Evolutionary conservation across 257 asterid genomes (phyloP).

Genomic region (Cordia subcordata): DNA sequence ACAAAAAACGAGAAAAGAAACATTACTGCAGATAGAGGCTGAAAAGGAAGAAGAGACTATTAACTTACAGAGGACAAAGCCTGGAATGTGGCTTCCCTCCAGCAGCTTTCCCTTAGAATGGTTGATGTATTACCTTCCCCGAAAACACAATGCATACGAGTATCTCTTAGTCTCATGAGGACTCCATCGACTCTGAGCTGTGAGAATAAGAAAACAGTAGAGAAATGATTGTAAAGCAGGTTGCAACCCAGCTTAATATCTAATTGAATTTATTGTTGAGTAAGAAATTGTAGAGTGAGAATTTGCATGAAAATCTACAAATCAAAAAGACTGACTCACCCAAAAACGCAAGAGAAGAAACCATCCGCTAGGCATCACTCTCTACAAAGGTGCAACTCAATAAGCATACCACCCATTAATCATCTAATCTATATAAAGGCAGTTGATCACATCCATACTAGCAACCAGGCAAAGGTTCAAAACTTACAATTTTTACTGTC

Average conservation of each 20-base stretch:
- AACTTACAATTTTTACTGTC: slow-evolving; percentile 90
- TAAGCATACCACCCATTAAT: slow-evolving; percentile 20
- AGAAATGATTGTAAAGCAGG: slow-evolving; percentile 7
- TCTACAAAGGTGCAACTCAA: slow-evolving; percentile 47
- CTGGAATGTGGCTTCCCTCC: slow-evolving; percentile 81
- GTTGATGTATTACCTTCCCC: slow-evolving; percentile 41
- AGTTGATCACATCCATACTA: not conserved
- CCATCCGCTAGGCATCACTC: slow-evolving; percentile 99
- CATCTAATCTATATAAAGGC: slow-evolving; percentile 9
- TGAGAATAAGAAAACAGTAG: slow-evolving; percentile 21
- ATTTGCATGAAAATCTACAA: slow-evolving; percentile 11
- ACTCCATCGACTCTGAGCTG: slow-evolving; percentile 99
- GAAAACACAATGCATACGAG: slow-evolving; percentile 85
- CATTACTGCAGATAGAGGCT: not conserved
- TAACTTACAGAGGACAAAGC: slow-evolving; percentile 57
- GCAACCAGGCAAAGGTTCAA: slow-evolving; percentile 18
- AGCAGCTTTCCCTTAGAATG: slow-evolving; percentile 85
- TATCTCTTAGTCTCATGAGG: slow-evolving; percentile 95
- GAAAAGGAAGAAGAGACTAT: not conserved
- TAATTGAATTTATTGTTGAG: not conserved
- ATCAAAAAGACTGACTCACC: slow-evolving; percentile 51
- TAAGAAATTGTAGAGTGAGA: not conserved
- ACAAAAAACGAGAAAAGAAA: not conserved
- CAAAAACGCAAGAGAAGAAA: slow-evolving; percentile 92
- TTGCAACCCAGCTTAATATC: not conserved